Base-by-base conservation (phyloP, 2,329 filamentous ascomycete species). In the Diplodia intermedia region DNA sequence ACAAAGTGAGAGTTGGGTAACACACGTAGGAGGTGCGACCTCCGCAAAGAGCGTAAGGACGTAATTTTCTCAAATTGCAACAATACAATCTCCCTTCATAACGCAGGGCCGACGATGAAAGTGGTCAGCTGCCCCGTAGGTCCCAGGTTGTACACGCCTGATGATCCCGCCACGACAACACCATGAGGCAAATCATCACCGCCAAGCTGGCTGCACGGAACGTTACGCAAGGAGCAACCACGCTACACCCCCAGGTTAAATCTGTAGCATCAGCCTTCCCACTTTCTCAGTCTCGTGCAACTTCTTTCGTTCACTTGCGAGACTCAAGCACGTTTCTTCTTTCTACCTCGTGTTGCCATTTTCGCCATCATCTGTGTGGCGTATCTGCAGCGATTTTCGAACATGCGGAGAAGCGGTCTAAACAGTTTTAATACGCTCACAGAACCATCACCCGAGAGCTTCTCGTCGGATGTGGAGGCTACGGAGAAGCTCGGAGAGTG, bases 111-210 rank as follows among this genome's bases (percentile, higher is more conserved):
- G n/a, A 65, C 40, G 31, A 65, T 65, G 61, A 65, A 65, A 9
- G 61, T 47, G 47, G 53, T 53, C n/a, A 65, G 31, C 47, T 65
- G 61, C 11, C 61, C 61, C n/a, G 50, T 65, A 6, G 47, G 38
- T 11, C 26, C 36, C 47, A 65, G 20, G 23, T 36, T 40, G 31
- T 65, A 52, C 18, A 65, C 36, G 6, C n/a, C 43, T n/a, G n/a
- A 38, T 31, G 52, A n/a, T 6, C 20, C 23, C 9, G 57, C 57
- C 9, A 62, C 26, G 26, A 20, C 11, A 14, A 50, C 5, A 50
- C 15, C 38, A 62, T 36, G 26, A 62, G 50, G 57, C 26, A 31
- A 8, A 54, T 18, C 50, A 54, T 54, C 14, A 26, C 26, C 23
- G 23, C 50, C 12, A 54, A 7, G 23, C 26, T 54, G 50, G 14